Conservation (phyloP, 805 yeast species). For the Lipomyces oligophaga region DNA sequence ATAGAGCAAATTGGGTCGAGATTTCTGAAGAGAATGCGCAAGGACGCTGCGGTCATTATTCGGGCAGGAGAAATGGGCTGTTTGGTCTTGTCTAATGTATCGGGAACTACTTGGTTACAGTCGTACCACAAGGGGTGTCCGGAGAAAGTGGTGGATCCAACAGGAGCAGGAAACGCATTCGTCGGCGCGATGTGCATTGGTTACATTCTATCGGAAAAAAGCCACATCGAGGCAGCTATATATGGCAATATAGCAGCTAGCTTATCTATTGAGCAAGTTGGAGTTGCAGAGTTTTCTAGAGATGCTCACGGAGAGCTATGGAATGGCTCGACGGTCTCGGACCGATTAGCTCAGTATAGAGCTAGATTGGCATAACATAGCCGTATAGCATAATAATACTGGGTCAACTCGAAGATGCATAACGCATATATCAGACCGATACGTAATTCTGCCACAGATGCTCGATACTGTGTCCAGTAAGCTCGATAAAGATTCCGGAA, state of each 20-base stretch:
- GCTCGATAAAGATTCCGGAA: background rate
- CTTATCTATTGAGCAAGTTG: slow-evolving; percentile 72
- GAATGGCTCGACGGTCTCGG: slow-evolving; percentile 48
- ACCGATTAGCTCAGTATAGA: slow-evolving; percentile 14
- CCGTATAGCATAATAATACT: too few species aligned
- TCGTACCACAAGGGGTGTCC: slow-evolving; percentile 59
- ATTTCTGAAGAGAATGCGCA: slow-evolving; percentile 43
- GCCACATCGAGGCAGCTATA: slow-evolving; percentile 48
- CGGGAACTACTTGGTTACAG: slow-evolving; percentile 50
- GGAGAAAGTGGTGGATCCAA: slow-evolving; percentile 69
- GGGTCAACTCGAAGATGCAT: too few species aligned
- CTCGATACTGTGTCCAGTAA: slow-evolving; percentile 1
- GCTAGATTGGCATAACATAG: too few species aligned
- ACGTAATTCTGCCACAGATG: slow-evolving; percentile 1
- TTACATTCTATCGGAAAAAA: slow-evolving; percentile 43
- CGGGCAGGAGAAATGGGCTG: slow-evolving; percentile 79
- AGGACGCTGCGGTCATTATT: slow-evolving; percentile 52
- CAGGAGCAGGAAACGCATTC: slow-evolving; percentile 92
- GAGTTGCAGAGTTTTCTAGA: slow-evolving; percentile 37
- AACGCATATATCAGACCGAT: too few species aligned
- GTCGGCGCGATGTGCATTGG: slow-evolving; percentile 76
- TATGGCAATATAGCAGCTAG: slow-evolving; percentile 80
- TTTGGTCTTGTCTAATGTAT: slow-evolving; percentile 41
- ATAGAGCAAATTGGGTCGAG: slow-evolving; percentile 46
- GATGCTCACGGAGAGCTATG: slow-evolving; percentile 43